Percentiles rank a stretch among this genome's conserved stretches.
Conservation (phyloP, 345 rosid species). For the Lenwebbia sp. region DNA sequence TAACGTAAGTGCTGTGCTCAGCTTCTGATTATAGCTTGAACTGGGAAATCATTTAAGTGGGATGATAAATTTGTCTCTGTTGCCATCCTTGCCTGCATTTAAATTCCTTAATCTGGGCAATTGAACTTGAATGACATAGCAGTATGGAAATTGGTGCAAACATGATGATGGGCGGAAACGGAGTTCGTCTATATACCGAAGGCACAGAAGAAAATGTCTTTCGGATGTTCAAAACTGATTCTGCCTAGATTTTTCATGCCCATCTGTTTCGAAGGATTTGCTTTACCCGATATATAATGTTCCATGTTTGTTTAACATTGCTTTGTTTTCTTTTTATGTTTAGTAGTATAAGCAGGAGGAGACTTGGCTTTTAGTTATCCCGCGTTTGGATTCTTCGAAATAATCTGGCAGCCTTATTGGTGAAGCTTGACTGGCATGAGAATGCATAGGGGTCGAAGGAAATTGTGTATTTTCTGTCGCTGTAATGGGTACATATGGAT, state of each 20-base stretch:
- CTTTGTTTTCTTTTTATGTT: background rate
- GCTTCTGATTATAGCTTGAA: background rate
- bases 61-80: background rate
- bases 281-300: background rate
- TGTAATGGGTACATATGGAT: background rate
- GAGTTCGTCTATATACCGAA: background rate
- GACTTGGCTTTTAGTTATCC: background rate
- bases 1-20: background rate
- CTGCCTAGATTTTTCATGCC: too few species aligned
- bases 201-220: background rate
- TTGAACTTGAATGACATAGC: background rate
- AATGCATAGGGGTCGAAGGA: background rate
- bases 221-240: background rate
- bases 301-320: background rate
- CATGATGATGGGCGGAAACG: too few species aligned
- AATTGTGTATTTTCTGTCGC: background rate
- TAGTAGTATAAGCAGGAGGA: background rate
- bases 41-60: background rate
- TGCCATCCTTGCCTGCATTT: background rate
- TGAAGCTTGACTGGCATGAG: background rate
- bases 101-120: background rate
- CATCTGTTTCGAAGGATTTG: background rate
- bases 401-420: background rate
- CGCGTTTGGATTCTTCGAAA: background rate
- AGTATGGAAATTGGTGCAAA: background rate